Conservation (phyloP, 1,284 basidiomycete species). For the Ustilago xerochloae region DNA sequence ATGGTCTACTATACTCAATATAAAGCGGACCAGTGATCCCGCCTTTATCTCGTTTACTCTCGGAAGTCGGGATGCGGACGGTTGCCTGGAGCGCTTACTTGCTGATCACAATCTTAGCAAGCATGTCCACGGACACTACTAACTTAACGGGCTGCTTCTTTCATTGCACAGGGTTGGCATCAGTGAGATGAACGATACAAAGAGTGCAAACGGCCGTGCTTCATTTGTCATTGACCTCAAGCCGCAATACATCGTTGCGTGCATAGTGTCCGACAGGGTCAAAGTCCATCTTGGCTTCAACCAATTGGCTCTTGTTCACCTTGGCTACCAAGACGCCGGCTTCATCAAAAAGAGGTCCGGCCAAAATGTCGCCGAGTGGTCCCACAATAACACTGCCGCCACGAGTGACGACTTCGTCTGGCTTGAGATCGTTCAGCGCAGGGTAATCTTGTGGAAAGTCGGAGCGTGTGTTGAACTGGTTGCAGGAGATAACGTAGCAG, state of each 20-base stretch:
- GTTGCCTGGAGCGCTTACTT: too few relatives aligned
- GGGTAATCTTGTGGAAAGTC: slow-evolving; percentile 75
- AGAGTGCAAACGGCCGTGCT: too few relatives aligned
- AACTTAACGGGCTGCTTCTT: too few relatives aligned
- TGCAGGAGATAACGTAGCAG: slow-evolving; percentile 78
- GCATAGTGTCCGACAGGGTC: slow-evolving; percentile 79
- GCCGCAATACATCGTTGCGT: slow-evolving; percentile 71
- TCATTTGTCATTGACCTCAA: slow-evolving; percentile 38
- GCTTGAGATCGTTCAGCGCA: slow-evolving; percentile 27
- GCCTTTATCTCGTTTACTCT: too few relatives aligned
- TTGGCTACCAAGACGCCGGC: slow-evolving; percentile 76
- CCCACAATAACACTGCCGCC: slow-evolving; percentile 78
- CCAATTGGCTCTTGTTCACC: slow-evolving; percentile 75
- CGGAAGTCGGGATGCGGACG: too few relatives aligned
- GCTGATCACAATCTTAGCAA: too few relatives aligned
- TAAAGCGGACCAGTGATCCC: too few relatives aligned
- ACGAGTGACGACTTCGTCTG: slow-evolving; percentile 75
- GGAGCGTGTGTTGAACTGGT: slow-evolving; percentile 70
- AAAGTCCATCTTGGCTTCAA: slow-evolving; percentile 78
- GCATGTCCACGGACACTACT: too few relatives aligned
- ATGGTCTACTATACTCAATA: too few relatives aligned
- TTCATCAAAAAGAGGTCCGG: slow-evolving; percentile 75
- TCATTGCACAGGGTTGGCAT: too few relatives aligned
- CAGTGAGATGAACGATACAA: too few relatives aligned
- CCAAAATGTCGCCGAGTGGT: slow-evolving; percentile 77